Percentiles rank a stretch among this genome's conserved stretches.
Conservation (phyloP, 1,284 basidiomycete species). For the Heterobasidion parviporum region DNA sequence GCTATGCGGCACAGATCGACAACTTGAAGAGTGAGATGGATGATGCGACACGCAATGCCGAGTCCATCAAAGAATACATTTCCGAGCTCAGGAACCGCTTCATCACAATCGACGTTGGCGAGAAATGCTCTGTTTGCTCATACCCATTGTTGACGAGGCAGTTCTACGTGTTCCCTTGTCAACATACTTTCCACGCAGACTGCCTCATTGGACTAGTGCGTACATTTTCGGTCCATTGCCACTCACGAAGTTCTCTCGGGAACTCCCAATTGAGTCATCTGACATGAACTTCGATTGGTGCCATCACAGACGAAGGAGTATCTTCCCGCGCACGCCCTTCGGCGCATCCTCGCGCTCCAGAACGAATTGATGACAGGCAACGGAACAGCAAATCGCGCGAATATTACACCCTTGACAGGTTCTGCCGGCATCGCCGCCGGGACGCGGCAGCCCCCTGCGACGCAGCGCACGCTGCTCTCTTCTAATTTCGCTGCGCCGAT, state of each 20-base stretch:
- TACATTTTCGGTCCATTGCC: conserved; percentile 9
- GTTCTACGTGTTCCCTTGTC: conserved; percentile 98
- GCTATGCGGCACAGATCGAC: conserved; percentile 90
- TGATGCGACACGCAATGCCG: conserved; percentile 86
- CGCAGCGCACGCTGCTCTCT: conserved; percentile 64
- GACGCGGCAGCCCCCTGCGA: conserved; percentile 26
- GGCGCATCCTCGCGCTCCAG: conserved; percentile 80
- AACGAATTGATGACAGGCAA: conserved; percentile 66
- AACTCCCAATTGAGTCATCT: no score
- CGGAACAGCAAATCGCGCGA: conserved; percentile 22
- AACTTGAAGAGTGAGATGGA: conserved; percentile 93
- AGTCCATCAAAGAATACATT: conserved; percentile 92
- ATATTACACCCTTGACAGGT: conserved; percentile 23
- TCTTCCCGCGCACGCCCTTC: conserved; percentile 71
- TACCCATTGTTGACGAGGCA: conserved; percentile 76
- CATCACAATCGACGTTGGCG: conserved; percentile 84
- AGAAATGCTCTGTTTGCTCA: conserved; percentile 81
- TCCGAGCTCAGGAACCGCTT: conserved; percentile 83
- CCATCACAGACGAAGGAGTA: conserved; percentile 77
- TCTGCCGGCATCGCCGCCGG: background rate
- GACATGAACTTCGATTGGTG: no score
- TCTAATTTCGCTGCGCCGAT: conserved; percentile 56
- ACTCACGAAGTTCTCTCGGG: no score
- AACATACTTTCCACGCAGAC: conserved; percentile 93
- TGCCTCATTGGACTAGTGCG: conserved; percentile 87